phyloP scores from a whole-genome alignment of 805 yeast genomes.

The Jamesozyma spencerorum region DNA sequence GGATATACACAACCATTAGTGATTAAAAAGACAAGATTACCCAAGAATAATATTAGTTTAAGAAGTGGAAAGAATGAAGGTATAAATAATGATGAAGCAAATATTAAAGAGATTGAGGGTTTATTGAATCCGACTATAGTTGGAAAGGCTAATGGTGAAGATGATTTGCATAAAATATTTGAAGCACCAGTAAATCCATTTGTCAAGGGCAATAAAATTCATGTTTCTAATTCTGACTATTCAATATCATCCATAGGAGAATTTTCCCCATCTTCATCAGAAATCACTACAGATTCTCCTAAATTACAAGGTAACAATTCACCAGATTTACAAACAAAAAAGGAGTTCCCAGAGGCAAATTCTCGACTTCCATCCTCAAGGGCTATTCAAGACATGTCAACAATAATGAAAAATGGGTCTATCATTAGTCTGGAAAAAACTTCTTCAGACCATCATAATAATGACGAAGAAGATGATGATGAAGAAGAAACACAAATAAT shows the following conservation, averaged over 20 bases:
- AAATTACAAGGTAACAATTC: conserved; percentile 28
- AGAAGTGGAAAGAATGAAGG: conserved; percentile 1
- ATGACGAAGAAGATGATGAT: too few species aligned
- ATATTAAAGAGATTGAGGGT: background rate
- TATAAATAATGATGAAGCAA: conserved; percentile 4
- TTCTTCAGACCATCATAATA: background rate
- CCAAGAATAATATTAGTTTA: background rate
- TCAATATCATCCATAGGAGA: conserved; percentile 37
- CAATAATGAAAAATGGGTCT: conserved; percentile 21
- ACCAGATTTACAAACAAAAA: conserved; percentile 22
- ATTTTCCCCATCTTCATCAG: conserved; percentile 39
- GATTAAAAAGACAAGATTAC: conserved; percentile 16
- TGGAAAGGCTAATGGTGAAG: conserved; percentile 2
- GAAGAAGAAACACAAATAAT: background rate
- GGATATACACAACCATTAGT: conserved; percentile 23
- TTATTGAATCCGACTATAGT: background rate
- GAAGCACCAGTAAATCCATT: conserved; percentile 27
- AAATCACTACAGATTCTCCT: conserved; percentile 35
- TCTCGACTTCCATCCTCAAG: conserved; percentile 33
- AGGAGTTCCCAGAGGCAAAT: conserved; percentile 10
- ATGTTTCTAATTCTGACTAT: conserved; percentile 26
- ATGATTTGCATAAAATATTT: conserved; percentile 20
- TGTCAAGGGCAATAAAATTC: conserved; percentile 17
- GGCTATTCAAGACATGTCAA: conserved; percentile 35
- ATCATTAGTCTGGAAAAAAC: background rate